phyloP scores from a whole-genome alignment of 441 rosid species.

The Jatropha podagrica region DNA sequence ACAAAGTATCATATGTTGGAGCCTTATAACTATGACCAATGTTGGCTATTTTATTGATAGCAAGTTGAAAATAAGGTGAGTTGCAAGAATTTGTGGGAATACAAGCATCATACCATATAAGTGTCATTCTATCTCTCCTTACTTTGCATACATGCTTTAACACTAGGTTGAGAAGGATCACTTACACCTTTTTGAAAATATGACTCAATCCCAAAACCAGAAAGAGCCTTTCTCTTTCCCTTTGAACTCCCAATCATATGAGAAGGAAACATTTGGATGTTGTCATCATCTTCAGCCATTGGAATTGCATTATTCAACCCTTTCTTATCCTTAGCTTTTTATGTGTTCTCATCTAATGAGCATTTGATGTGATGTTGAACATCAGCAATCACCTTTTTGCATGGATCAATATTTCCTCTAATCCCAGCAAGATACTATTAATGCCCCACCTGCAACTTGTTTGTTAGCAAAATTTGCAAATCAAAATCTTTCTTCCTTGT shows the following conservation, averaged over 20 bases:
- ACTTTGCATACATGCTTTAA: not conserved
- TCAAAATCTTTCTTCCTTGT: too few relatives aligned
- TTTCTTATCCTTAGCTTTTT: not conserved
- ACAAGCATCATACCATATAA: conserved; percentile 5
- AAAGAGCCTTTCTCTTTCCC: not conserved
- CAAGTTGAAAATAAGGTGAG: not conserved
- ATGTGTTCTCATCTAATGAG: not conserved
- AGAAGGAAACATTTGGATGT: not conserved
- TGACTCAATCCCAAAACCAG: not conserved
- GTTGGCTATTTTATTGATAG: not conserved
- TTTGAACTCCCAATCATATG: not conserved
- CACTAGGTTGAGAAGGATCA: not conserved
- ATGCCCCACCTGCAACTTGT: too few relatives aligned
- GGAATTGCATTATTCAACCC: not conserved
- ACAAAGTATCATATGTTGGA: conserved; percentile 10
- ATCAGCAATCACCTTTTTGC: too few relatives aligned
- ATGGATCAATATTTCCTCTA: too few relatives aligned
- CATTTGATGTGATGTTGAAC: too few relatives aligned
- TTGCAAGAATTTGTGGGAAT: not conserved
- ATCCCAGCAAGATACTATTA: too few relatives aligned
- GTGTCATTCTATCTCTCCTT: not conserved
- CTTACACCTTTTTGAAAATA: not conserved
- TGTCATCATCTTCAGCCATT: not conserved
- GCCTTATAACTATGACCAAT: conserved; percentile 1
- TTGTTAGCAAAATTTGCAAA: too few relatives aligned